A percentile compares a stretch with the other conserved stretches of the same genome.
These are phyloP conservation scores for Aspergillus sp. DNA, from an alignment of 2,329 filamentous ascomycete species.

Conservation along the genomic window DNA sequence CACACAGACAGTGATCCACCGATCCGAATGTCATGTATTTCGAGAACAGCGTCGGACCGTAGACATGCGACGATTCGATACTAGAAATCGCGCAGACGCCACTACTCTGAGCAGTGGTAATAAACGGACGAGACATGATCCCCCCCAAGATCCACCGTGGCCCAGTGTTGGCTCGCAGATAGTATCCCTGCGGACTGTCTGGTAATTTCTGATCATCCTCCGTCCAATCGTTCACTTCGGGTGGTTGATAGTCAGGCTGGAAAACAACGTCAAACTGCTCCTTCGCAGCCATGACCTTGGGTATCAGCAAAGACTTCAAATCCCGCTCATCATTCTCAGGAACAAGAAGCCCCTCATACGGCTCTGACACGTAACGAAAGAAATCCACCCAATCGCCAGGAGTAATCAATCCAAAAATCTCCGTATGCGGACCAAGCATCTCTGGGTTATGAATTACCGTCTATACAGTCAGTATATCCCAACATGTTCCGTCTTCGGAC, in stretches of 20 bases:
- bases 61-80: conserved; percentile 40
- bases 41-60: conserved; percentile 29
- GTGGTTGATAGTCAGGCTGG: conserved; percentile 42
- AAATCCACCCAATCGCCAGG: conserved; percentile 57
- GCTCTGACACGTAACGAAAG: conserved; percentile 52
- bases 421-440: conserved; percentile 48
- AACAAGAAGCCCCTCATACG: conserved; percentile 44
- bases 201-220: conserved; percentile 19
- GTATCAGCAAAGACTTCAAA: conserved; percentile 45
- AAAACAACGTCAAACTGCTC: conserved; percentile 53
- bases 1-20: conserved; percentile 49
- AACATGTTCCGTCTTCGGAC: neutral
- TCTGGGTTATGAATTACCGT: conserved; percentile 51
- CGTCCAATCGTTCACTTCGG: conserved; percentile 28
- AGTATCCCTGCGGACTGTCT: conserved; percentile 38
- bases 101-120: conserved; percentile 42
- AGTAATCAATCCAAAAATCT: conserved; percentile 49
- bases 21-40: conserved; percentile 38
- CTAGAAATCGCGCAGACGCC: conserved; percentile 49
- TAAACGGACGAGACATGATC: conserved; percentile 39
- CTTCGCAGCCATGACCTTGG: conserved; percentile 50
- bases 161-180: conserved; percentile 43
- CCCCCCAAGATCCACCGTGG: conserved; percentile 28
- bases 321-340: conserved; percentile 50
- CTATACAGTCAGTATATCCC: conserved; percentile 19